Conservation (phyloP, 495 filamentous ascomycete species). For the Penicillium longicatenatum region DNA sequence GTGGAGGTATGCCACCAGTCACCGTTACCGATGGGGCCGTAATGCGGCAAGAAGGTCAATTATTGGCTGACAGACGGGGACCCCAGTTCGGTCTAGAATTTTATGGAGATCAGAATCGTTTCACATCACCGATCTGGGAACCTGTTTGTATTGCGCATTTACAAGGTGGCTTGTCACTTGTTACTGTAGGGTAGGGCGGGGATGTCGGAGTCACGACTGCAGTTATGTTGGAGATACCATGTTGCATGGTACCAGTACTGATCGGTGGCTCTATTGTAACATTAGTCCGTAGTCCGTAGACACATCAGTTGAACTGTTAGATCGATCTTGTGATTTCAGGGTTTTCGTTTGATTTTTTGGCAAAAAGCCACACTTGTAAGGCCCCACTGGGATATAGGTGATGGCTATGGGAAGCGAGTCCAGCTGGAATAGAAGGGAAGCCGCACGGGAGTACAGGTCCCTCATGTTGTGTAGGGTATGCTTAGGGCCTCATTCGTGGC, state of each 20-base stretch:
- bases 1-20: not conserved
- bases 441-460: not conserved
- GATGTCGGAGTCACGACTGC: slow-evolving; percentile 14
- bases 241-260: not conserved
- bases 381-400: not conserved
- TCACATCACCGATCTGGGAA: slow-evolving; percentile 16
- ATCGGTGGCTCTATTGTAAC: too few species aligned
- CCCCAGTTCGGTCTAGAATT: slow-evolving; percentile 18
- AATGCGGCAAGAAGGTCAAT: not conserved
- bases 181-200: not conserved
- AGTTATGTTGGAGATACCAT: not conserved
- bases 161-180: not conserved
- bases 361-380: not conserved
- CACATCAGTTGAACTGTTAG: not conserved
- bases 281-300: not conserved
- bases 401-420: not conserved
- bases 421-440: not conserved
- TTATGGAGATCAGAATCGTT: slow-evolving; percentile 16
- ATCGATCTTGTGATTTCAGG: slow-evolving; percentile 1
- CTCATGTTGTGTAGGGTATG: slow-evolving; percentile 1
- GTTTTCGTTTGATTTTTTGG: not conserved
- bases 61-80: slow-evolving; percentile 5
- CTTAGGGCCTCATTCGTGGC: not conserved
- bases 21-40: not conserved
- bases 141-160: not conserved